phyloP scores from a whole-genome alignment of 1,139 yeast genomes.

The Taphrina pruni region DNA sequence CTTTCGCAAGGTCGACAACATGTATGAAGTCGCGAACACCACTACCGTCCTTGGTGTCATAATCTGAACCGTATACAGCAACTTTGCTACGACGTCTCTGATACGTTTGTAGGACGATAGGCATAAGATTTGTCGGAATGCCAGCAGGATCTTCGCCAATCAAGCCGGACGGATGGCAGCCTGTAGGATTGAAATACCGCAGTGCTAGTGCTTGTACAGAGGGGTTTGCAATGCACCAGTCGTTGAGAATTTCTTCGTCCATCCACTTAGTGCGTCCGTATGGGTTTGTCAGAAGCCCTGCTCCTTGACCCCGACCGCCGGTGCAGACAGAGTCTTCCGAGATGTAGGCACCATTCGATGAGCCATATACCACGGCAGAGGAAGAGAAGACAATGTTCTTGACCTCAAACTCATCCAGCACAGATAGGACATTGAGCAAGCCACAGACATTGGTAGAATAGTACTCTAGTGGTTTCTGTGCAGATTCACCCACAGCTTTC shows the following conservation, averaged over 20 bases:
- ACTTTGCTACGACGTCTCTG: constrained; percentile 71
- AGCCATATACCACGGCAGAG: constrained; percentile 81
- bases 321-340: constrained; percentile 51
- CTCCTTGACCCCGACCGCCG: constrained; percentile 69
- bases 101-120: constrained; percentile 78
- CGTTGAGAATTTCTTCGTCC: constrained; percentile 68
- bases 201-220: constrained; percentile 69
- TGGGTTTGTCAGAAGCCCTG: constrained; percentile 69
- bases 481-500: constrained; percentile 85
- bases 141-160: constrained; percentile 84
- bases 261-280: constrained; percentile 74
- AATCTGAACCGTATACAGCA: constrained; percentile 68
- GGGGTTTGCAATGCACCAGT: constrained; percentile 59
- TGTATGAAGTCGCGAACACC: constrained; percentile 84
- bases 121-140: constrained; percentile 74
- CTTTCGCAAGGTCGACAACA: constrained; percentile 78
- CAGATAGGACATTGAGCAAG: constrained; percentile 64
- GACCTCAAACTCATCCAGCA: constrained; percentile 58
- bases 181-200: constrained; percentile 81
- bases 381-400: constrained; percentile 72
- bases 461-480: constrained; percentile 69
- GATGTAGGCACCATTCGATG: constrained; percentile 16
- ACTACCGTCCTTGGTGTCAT: constrained; percentile 73
- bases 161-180: constrained; percentile 81
- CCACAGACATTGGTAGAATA: constrained; percentile 74